These are phyloP conservation scores for Pisolithus microcarpus DNA, from an alignment of 768 basidiomycete genomes.

Conservation along the genomic window DNA sequence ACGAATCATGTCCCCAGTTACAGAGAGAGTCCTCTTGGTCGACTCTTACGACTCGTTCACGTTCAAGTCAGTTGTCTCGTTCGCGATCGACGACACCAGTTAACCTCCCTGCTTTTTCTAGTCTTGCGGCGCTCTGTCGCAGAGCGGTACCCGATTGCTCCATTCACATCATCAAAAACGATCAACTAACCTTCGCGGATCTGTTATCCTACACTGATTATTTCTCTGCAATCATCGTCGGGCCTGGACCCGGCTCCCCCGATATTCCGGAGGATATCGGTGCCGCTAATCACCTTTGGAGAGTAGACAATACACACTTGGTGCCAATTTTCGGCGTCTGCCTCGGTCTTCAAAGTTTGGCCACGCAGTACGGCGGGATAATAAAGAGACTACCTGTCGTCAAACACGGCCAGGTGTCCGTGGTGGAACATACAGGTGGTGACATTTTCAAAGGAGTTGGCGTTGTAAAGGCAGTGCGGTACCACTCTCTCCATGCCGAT, in stretches of 20 bases:
- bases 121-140: constrained; percentile 67
- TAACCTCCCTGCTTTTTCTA: constrained; percentile 19
- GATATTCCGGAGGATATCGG: constrained; percentile 56
- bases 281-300: constrained; percentile 65
- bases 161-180: constrained; percentile 71
- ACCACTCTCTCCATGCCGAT: constrained; percentile 72
- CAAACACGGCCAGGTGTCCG: constrained; percentile 75
- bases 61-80: constrained; percentile 24
- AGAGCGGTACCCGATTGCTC: constrained; percentile 52
- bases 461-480: constrained; percentile 57
- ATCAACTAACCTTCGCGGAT: constrained; percentile 43
- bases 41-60: constrained; percentile 89
- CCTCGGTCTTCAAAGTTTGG: constrained; percentile 73
- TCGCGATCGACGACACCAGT: too few relatives aligned
- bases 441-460: constrained; percentile 58
- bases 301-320: constrained; percentile 39
- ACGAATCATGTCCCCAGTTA: constrained; percentile 5
- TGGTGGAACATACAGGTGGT: constrained; percentile 48
- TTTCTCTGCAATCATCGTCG: constrained; percentile 70
- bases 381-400: constrained; percentile 56
- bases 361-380: constrained; percentile 54
- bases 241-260: constrained; percentile 79
- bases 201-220: constrained; percentile 47
- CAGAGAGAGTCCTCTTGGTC: constrained; percentile 57
- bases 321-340: constrained; percentile 81